Evolutionary conservation across 2,329 filamentous ascomycete genomes (phyloP).

Genomic region (Cytospora chrysosperma): DNA sequence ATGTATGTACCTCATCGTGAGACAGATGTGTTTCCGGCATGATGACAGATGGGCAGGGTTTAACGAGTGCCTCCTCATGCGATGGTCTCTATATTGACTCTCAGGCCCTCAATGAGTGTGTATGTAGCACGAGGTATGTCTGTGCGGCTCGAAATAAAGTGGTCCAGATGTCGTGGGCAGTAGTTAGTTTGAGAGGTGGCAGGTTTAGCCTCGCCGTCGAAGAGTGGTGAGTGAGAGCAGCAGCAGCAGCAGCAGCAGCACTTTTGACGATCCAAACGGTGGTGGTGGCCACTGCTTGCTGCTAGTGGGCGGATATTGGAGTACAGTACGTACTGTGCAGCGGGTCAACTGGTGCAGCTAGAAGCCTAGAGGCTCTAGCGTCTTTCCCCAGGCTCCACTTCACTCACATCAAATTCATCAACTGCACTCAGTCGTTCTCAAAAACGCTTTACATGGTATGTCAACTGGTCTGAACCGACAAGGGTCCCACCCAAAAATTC

Average conservation of each 20-base stretch:
- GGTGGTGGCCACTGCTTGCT: not conserved
- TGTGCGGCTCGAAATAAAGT: not conserved
- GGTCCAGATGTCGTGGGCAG: too few species aligned
- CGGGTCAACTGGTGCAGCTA: not conserved
- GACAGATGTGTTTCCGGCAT: constrained; percentile 35
- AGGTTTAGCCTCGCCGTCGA: not conserved
- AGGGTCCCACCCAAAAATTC: not conserved
- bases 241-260: too few species aligned
- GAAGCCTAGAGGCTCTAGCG: not conserved
- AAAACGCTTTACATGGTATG: too few species aligned
- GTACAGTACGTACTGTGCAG: too few species aligned
- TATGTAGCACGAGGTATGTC: not conserved
- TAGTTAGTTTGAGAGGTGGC: not conserved
- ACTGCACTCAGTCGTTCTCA: not conserved
- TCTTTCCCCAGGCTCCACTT: not conserved
- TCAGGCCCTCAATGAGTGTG: not conserved
- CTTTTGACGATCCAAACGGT: not conserved
- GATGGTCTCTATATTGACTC: not conserved
- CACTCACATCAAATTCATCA: not conserved
- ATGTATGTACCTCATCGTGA: constrained; percentile 41
- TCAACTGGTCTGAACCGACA: not conserved
- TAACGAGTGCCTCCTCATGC: not conserved
- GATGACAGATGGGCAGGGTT: constrained; percentile 6
- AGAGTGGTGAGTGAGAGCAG: not conserved
- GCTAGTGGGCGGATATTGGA: not conserved